These are phyloP conservation scores for Neoboletus subvelutipes DNA, from an alignment of 768 basidiomycete species.

Conservation along the genomic window DNA sequence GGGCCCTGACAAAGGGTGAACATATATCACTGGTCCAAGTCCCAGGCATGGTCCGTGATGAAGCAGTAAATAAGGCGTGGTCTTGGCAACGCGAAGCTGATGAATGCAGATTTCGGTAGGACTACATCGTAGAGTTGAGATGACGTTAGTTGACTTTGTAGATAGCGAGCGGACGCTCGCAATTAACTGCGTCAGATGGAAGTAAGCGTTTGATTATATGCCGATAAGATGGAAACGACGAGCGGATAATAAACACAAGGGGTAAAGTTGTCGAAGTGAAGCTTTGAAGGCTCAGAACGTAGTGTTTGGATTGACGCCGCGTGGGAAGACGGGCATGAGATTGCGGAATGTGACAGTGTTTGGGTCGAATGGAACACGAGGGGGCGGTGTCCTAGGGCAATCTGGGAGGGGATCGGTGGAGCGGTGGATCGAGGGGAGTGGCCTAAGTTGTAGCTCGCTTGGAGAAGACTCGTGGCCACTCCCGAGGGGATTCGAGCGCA, in stretches of 20 bases:
- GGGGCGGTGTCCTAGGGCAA: conserved; percentile 35
- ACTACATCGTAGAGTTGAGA: conserved; percentile 31
- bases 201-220: conserved; percentile 31
- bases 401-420: conserved; percentile 16
- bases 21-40: conserved; percentile 29
- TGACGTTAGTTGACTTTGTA: conserved; percentile 22
- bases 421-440: conserved; percentile 32
- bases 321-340: conserved; percentile 60
- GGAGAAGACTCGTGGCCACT: conserved; percentile 21
- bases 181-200: conserved; percentile 32
- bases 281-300: conserved; percentile 12
- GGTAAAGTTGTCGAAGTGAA: background rate
- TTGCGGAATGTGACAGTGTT: conserved; percentile 52
- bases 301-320: conserved; percentile 16
- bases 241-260: conserved; percentile 9
- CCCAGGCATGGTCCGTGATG: conserved; percentile 33
- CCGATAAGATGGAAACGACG: conserved; percentile 26
- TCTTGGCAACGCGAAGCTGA: conserved; percentile 18
- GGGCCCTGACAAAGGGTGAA: conserved; percentile 2
- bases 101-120: conserved; percentile 23
- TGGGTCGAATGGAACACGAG: conserved; percentile 42
- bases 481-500: conserved; percentile 49
- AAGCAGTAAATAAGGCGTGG: conserved; percentile 16
- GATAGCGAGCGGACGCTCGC: conserved; percentile 21
- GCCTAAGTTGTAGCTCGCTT: conserved; percentile 16